phyloP scores from a whole-genome alignment of 768 basidiomycete species.

The Trametes elegans region DNA sequence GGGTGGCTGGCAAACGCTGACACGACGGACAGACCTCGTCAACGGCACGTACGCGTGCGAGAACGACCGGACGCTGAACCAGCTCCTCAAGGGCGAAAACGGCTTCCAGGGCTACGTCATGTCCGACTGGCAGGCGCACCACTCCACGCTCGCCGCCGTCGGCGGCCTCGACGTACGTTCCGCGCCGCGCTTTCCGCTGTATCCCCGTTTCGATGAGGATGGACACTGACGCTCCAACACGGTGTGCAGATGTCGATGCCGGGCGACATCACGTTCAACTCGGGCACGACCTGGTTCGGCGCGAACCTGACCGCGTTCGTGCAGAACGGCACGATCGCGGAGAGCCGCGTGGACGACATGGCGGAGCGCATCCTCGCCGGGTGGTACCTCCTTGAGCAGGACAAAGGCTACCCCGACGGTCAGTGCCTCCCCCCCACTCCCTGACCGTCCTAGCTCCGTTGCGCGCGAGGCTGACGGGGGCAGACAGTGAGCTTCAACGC shows the following conservation, averaged over 20 bases:
- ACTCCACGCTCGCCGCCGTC: conserved; percentile 58
- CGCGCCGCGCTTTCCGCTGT: not conserved
- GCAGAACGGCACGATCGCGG: conserved; percentile 67
- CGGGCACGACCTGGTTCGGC: conserved; percentile 62
- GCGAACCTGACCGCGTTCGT: conserved; percentile 66
- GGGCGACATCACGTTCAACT: conserved; percentile 50
- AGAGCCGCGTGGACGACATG: conserved; percentile 73
- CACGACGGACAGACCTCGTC: conserved; percentile 46
- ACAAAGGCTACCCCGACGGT: conserved; percentile 56
- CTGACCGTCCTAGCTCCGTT: not conserved
- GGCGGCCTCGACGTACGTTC: conserved; percentile 61
- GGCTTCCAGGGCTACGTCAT: conserved; percentile 79
- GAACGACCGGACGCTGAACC: conserved; percentile 67
- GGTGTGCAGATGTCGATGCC: conserved; percentile 67
- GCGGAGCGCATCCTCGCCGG: conserved; percentile 73
- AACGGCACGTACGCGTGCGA: conserved; percentile 77
- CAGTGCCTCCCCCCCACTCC: not conserved
- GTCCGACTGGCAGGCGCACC: conserved; percentile 72
- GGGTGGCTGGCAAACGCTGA: not conserved
- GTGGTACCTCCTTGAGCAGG: conserved; percentile 69
- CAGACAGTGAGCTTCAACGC: conserved; percentile 64
- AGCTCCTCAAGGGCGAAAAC: conserved; percentile 71
- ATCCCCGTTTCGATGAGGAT: not conserved
- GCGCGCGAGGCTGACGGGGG: not conserved
- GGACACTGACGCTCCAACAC: not conserved